These are phyloP conservation scores for Tuber indicum DNA, from an alignment of 495 filamentous ascomycete species.

Conservation along the genomic window DNA sequence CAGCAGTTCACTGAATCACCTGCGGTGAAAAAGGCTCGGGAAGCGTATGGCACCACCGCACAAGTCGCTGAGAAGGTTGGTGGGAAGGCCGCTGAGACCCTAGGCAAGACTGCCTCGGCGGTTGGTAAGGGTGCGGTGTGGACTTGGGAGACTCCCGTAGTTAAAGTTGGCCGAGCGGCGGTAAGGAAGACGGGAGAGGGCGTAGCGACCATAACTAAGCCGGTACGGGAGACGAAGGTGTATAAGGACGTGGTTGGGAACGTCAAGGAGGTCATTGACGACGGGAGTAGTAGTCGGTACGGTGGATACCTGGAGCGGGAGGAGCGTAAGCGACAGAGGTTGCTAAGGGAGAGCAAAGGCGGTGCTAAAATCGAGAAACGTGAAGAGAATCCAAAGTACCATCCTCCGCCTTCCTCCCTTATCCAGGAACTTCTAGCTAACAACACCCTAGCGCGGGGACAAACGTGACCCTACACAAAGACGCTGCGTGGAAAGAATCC, in stretches of 20 bases:
- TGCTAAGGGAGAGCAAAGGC: constrained; percentile 63
- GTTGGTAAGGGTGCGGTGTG: constrained; percentile 85
- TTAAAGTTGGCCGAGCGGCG: constrained; percentile 84
- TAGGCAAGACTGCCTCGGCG: constrained; percentile 76
- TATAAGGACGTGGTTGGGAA: constrained; percentile 64
- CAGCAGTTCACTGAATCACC: constrained; percentile 92
- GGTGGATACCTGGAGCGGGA: constrained; percentile 96
- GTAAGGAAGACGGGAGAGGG: constrained; percentile 77
- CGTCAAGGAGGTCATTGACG: constrained; percentile 93
- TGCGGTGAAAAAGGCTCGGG: constrained; percentile 74
- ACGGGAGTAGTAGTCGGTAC: constrained; percentile 91
- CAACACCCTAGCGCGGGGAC: constrained; percentile 82
- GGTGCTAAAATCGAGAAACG: constrained; percentile 49
- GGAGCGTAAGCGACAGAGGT: constrained; percentile 70
- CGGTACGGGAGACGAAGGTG: constrained; percentile 86
- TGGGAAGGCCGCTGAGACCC: constrained; percentile 63
- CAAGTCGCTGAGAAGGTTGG: constrained; percentile 58
- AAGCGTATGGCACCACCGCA: constrained; percentile 76
- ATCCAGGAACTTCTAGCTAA: constrained; percentile 85
- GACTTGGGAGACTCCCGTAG: constrained; percentile 93
- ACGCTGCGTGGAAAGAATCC: constrained; percentile 89
- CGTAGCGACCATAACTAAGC: constrained; percentile 86
- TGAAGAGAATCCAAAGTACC: constrained; percentile 81
- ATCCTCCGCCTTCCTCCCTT: constrained; percentile 35
- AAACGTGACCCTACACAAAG: constrained; percentile 91